These are phyloP conservation scores for Russula abietina DNA, from an alignment of 768 basidiomycete species.

Conservation along the genomic window DNA sequence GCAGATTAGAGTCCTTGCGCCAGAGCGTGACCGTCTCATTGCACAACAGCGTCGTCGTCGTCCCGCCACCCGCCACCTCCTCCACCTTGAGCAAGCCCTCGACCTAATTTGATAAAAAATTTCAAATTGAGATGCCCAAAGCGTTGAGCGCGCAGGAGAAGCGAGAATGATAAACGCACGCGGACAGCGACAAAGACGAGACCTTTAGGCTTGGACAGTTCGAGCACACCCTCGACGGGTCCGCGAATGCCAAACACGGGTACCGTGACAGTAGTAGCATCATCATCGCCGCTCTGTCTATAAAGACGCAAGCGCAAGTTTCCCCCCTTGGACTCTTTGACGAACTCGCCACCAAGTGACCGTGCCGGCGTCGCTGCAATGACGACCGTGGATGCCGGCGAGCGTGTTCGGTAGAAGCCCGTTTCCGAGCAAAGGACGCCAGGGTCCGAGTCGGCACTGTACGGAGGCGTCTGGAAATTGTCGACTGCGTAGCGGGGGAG, in stretches of 20 bases:
- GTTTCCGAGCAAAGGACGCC: conserved; percentile 13
- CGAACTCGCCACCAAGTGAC: conserved; percentile 5
- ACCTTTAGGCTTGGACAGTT: conserved; percentile 20
- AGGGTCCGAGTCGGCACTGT: conserved; percentile 16
- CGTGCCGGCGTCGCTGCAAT: too few relatives aligned
- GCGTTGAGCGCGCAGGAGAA: neutral
- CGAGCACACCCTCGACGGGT: conserved; percentile 19
- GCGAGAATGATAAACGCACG: conserved; percentile 2
- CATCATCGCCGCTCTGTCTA: conserved; percentile 7
- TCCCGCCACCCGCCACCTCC: conserved; percentile 45
- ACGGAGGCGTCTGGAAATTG: conserved; percentile 7
- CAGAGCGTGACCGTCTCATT: conserved; percentile 51
- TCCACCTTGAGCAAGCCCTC: conserved; percentile 29
- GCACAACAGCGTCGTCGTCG: conserved; percentile 45
- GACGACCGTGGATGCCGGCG: neutral
- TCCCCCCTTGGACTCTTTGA: conserved; percentile 23
- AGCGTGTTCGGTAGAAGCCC: neutral
- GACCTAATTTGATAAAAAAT: conserved; percentile 23
- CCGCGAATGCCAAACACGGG: conserved; percentile 19
- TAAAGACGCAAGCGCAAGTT: conserved; percentile 19
- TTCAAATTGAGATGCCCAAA: neutral
- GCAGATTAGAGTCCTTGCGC: conserved; percentile 41
- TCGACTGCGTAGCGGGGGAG: conserved; percentile 18
- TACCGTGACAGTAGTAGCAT: too few relatives aligned
- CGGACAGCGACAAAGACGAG: conserved; percentile 21